Conservation (phyloP, 768 basidiomycete species). For the Cystofilobasidium bisporidii region DNA sequence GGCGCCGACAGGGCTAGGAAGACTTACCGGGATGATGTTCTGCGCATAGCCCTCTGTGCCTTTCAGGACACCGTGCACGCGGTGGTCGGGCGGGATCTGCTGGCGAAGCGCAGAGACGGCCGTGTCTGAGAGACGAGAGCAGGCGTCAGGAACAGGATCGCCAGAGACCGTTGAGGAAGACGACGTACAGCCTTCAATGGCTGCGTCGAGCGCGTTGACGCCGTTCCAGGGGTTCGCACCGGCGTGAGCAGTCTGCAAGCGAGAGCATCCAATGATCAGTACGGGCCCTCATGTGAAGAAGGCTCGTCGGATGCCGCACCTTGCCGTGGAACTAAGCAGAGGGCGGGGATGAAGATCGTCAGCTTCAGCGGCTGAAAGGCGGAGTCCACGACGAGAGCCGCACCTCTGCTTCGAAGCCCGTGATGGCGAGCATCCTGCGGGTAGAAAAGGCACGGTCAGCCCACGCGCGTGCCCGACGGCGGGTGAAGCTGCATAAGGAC, state of each 20-base stretch:
- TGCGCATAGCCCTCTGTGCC: constrained; percentile 9
- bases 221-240: constrained; percentile 34
- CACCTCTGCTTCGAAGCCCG: constrained; percentile 32
- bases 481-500: too few relatives aligned
- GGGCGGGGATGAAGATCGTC: too few relatives aligned
- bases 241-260: constrained; percentile 34
- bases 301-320: background rate
- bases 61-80: constrained; percentile 19
- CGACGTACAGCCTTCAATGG: constrained; percentile 27
- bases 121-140: constrained; percentile 20
- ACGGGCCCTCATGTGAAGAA: background rate
- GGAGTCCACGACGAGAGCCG: background rate
- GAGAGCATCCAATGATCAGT: background rate
- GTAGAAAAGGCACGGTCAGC: too few relatives aligned
- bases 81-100: constrained; percentile 28
- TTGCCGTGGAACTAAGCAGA: background rate
- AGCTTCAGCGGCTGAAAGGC: too few relatives aligned
- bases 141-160: background rate
- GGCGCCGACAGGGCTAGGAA: too few relatives aligned
- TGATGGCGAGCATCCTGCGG: constrained; percentile 22
- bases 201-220: constrained; percentile 33
- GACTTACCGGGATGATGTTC: constrained; percentile 6
- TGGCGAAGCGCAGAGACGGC: constrained; percentile 31
- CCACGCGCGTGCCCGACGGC: too few relatives aligned
- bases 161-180: background rate